Conservation (phyloP, 2,329 filamentous ascomycete genomes). For the Orbilia brochopaga region DNA sequence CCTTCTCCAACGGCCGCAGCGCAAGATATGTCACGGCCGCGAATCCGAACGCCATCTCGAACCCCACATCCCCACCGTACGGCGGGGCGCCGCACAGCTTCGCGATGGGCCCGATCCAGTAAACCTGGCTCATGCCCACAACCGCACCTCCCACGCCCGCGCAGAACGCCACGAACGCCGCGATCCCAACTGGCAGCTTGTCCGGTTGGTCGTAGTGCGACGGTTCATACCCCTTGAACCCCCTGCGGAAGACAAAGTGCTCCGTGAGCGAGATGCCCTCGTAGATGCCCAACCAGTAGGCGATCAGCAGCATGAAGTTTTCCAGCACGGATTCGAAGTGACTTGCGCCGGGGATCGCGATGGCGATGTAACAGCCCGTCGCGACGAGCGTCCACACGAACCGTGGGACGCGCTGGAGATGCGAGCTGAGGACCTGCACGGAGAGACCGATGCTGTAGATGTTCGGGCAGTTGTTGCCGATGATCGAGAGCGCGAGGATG, state of each 20-base stretch:
- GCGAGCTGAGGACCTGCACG: slow-evolving; percentile 69
- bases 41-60: slow-evolving; percentile 72
- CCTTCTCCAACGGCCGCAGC: slow-evolving; percentile 63
- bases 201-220: slow-evolving; percentile 66
- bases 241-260: slow-evolving; percentile 71
- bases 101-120: slow-evolving; percentile 73
- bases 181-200: slow-evolving; percentile 69
- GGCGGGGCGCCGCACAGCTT: slow-evolving; percentile 63
- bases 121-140: slow-evolving; percentile 72
- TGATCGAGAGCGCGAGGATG: slow-evolving; percentile 69
- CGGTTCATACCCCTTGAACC: slow-evolving; percentile 67
- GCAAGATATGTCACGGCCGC: slow-evolving; percentile 63
- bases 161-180: slow-evolving; percentile 68
- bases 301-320: slow-evolving; percentile 73
- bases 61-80: slow-evolving; percentile 62
- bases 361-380: slow-evolving; percentile 70
- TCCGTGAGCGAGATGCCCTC: slow-evolving; percentile 70
- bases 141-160: slow-evolving; percentile 71
- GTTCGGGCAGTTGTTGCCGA: slow-evolving; percentile 75
- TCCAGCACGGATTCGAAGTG: slow-evolving; percentile 70
- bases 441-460: slow-evolving; percentile 74
- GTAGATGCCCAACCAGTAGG: slow-evolving; percentile 79
- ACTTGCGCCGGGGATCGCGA: slow-evolving; percentile 72
- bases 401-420: slow-evolving; percentile 68
- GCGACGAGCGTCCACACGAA: slow-evolving; percentile 71